A percentile compares a stretch with the other conserved stretches of the same genome.
These are phyloP conservation scores for Sambucus nigra DNA, from an alignment of 129 eudicot genomes.

Conservation along the genomic window DNA sequence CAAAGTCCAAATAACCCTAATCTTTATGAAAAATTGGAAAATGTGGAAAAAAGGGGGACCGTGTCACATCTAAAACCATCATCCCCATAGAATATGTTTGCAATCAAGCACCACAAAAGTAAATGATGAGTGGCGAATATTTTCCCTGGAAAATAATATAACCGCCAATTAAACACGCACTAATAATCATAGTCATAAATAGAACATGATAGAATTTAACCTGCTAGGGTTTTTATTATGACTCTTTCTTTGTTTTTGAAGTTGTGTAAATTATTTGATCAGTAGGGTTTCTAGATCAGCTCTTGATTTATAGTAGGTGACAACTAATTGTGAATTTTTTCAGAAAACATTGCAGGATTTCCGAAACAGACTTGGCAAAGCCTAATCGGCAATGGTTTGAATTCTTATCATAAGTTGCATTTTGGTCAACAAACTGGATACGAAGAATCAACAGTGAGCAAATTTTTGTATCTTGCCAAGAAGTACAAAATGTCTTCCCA, in stretches of 20 bases:
- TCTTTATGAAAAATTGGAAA: no score
- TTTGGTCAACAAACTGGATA: constrained; percentile 10
- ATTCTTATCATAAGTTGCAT: constrained; percentile 39
- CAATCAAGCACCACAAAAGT: no score
- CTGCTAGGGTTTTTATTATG: background rate
- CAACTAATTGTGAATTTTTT: constrained; percentile 8
- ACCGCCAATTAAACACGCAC: no score
- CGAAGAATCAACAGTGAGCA: constrained; percentile 35
- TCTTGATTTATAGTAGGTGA: constrained; percentile 11
- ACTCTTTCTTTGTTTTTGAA: background rate
- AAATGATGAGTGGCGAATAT: no score
- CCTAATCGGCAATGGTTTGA: constrained; percentile 68
- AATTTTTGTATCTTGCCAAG: constrained; percentile 44
- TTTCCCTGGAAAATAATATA: no score
- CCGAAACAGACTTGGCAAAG: constrained; percentile 44
- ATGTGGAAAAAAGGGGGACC: no score
- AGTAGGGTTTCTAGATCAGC: background rate
- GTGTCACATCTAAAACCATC: no score
- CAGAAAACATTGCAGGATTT: constrained; percentile 30
- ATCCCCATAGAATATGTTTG: no score
- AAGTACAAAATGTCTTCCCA: constrained; percentile 51
- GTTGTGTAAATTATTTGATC: no score
- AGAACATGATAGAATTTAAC: no score
- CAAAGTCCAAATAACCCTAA: no score
- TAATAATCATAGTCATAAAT: no score